phyloP scores from a whole-genome alignment of 495 filamentous ascomycete genomes.

The Amniculicola lignicola region DNA sequence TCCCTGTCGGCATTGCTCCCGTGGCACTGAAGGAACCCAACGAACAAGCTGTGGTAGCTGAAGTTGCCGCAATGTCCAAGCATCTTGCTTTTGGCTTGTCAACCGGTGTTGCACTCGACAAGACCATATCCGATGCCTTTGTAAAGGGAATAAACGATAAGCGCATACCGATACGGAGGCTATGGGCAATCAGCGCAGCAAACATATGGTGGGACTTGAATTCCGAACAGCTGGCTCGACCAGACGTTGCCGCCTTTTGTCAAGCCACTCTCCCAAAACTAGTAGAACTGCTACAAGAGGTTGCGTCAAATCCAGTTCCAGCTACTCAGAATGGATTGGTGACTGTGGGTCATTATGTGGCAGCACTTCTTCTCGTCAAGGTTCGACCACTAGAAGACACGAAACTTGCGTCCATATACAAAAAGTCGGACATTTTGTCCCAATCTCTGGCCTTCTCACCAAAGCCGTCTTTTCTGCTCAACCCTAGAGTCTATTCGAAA shows the following conservation, averaged over 20 bases:
- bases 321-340: slow-evolving; percentile 75
- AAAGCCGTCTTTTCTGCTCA: slow-evolving; percentile 83
- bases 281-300: slow-evolving; percentile 72
- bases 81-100: slow-evolving; percentile 59
- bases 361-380: slow-evolving; percentile 55
- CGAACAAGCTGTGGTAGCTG: slow-evolving; percentile 73
- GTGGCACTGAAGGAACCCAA: slow-evolving; percentile 77
- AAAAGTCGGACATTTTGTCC: slow-evolving; percentile 58
- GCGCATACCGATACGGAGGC: slow-evolving; percentile 67
- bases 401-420: slow-evolving; percentile 49
- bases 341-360: slow-evolving; percentile 67
- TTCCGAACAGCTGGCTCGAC: slow-evolving; percentile 45
- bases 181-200: slow-evolving; percentile 74
- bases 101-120: slow-evolving; percentile 57
- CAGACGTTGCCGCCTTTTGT: slow-evolving; percentile 47
- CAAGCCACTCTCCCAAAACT: slow-evolving; percentile 63
- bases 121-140: slow-evolving; percentile 64
- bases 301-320: slow-evolving; percentile 67
- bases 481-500: slow-evolving; percentile 77
- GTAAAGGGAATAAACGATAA: slow-evolving; percentile 83
- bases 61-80: slow-evolving; percentile 63
- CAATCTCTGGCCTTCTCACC: slow-evolving; percentile 62
- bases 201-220: slow-evolving; percentile 62
- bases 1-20: slow-evolving; percentile 62
- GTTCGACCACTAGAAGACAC: slow-evolving; percentile 46